Evolutionary conservation across 1,139 yeast genomes (phyloP).

Genomic region (Taphrina betulina): DNA sequence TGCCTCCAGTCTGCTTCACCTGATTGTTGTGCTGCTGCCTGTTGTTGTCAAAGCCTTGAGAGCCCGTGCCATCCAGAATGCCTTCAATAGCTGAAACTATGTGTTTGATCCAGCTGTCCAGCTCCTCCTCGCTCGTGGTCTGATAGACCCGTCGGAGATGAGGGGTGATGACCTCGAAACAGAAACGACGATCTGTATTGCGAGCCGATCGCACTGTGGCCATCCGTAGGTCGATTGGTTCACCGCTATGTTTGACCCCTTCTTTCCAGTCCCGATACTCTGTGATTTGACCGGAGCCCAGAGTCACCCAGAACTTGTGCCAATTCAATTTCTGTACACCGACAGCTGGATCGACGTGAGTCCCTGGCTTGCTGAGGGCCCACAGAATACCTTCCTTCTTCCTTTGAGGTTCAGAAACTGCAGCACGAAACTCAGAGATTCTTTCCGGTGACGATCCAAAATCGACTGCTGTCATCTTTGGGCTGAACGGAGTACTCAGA

Average conservation of each 20-base stretch:
- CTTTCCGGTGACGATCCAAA: conserved; percentile 3
- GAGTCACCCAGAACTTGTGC: conserved; percentile 89
- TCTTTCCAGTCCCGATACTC: conserved; percentile 84
- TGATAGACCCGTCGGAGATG: conserved; percentile 73
- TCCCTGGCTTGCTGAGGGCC: conserved; percentile 51
- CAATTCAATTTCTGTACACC: conserved; percentile 65
- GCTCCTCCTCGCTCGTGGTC: conserved; percentile 68
- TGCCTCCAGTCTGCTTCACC: conserved; percentile 23
- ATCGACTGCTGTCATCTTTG: conserved; percentile 4
- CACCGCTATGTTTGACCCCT: conserved; percentile 46
- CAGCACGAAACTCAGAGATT: conserved; percentile 16
- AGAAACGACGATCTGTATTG: conserved; percentile 52
- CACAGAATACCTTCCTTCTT: conserved; percentile 60
- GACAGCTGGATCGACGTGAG: conserved; percentile 47
- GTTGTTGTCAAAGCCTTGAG: conserved; percentile 30
- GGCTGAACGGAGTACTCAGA: conserved; percentile 11
- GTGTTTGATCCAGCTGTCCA: conserved; percentile 67
- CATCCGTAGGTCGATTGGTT: conserved; percentile 71
- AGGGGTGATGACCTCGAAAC: conserved; percentile 78
- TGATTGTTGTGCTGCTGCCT: conserved; percentile 20
- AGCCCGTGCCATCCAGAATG: conserved; percentile 40
- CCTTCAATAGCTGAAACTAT: conserved; percentile 47
- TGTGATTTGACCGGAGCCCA: conserved; percentile 62
- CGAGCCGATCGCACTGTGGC: conserved; percentile 61
- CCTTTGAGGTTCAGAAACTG: conserved; percentile 14